Conservation (phyloP, 768 basidiomycete genomes). For the Fistulinella prunicolor region DNA sequence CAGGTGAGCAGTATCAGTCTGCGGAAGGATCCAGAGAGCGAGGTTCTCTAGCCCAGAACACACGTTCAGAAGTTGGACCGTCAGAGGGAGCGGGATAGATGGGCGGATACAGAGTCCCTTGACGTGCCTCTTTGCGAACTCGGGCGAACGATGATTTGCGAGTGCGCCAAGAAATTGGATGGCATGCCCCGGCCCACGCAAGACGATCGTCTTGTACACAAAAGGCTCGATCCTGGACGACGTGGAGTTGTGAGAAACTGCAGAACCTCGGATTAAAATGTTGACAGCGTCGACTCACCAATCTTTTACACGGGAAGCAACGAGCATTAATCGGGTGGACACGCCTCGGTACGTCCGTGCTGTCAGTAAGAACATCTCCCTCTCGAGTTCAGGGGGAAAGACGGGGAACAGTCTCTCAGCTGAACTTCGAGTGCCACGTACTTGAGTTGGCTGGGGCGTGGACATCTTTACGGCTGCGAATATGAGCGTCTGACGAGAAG, state of each 20-base stretch:
- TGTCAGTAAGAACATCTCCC: constrained; percentile 16
- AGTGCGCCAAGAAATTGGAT: constrained; percentile 12
- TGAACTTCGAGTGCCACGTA: background rate
- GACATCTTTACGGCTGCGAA: background rate
- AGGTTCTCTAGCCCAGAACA: constrained; percentile 15
- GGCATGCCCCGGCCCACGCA: constrained; percentile 8
- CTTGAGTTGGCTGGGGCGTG: background rate
- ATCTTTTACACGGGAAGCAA: constrained; percentile 13
- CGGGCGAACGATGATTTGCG: constrained; percentile 1
- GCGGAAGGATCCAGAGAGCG: constrained; percentile 16
- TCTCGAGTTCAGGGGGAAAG: constrained; percentile 21
- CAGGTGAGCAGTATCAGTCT: background rate
- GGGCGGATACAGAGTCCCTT: constrained; percentile 18
- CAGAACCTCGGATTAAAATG: too few species aligned
- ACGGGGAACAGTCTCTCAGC: background rate
- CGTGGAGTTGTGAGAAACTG: background rate
- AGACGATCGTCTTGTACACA: constrained; percentile 18
- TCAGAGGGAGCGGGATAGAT: constrained; percentile 5
- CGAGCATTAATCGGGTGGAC: constrained; percentile 13
- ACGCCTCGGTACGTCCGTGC: constrained; percentile 9
- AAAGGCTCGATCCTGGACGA: constrained; percentile 19
- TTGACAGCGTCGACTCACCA: constrained; percentile 11
- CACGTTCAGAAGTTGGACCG: constrained; percentile 3
- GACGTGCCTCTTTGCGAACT: constrained; percentile 9
- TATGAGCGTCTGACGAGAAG: background rate